phyloP scores from a whole-genome alignment of 2,329 filamentous ascomycete species.

The Aspergillus cejpii region DNA sequence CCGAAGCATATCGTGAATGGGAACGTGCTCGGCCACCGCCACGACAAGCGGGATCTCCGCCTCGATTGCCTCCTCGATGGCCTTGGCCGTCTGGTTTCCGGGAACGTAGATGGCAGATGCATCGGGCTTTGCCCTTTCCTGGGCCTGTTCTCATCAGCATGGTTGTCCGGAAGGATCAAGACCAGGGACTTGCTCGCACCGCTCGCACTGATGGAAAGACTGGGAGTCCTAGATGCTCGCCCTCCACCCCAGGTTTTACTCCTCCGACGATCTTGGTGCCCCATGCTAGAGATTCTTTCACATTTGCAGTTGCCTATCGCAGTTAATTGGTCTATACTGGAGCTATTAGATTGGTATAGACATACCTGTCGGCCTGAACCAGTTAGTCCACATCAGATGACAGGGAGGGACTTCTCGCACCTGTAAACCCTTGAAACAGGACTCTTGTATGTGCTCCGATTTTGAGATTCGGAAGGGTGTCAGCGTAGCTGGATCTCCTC shows the following conservation, averaged over 20 bases:
- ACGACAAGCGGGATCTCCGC: conserved; percentile 72
- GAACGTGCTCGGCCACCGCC: conserved; percentile 73
- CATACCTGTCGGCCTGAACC: conserved; percentile 33
- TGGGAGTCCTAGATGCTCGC: conserved; percentile 66
- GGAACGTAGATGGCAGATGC: conserved; percentile 75
- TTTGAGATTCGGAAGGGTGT: conserved; percentile 60
- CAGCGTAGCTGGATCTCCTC: conserved; percentile 43
- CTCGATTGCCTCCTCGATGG: conserved; percentile 73
- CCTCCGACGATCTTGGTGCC: conserved; percentile 75
- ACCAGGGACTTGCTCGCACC: conserved; percentile 27
- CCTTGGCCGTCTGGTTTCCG: conserved; percentile 62
- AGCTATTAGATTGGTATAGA: conserved; percentile 3
- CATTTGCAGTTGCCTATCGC: conserved; percentile 64
- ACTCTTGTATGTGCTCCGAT: conserved; percentile 61
- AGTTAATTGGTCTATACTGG: conserved; percentile 8
- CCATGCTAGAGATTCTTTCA: conserved; percentile 67
- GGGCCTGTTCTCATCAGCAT: conserved; percentile 45
- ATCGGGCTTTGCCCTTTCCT: conserved; percentile 64
- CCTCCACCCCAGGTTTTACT: conserved; percentile 63
- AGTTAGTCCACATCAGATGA: conserved; percentile 7
- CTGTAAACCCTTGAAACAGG: conserved; percentile 66
- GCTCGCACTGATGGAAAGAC: conserved; percentile 62
- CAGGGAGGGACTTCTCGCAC: conserved; percentile 27
- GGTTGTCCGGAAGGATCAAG: not conserved
- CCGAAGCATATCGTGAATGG: conserved; percentile 68